A percentile compares a stretch with the other conserved stretches of the same genome.
Evolutionary conservation across 805 yeast species (phyloP).

Genomic region (Saturnispora galanensis): DNA sequence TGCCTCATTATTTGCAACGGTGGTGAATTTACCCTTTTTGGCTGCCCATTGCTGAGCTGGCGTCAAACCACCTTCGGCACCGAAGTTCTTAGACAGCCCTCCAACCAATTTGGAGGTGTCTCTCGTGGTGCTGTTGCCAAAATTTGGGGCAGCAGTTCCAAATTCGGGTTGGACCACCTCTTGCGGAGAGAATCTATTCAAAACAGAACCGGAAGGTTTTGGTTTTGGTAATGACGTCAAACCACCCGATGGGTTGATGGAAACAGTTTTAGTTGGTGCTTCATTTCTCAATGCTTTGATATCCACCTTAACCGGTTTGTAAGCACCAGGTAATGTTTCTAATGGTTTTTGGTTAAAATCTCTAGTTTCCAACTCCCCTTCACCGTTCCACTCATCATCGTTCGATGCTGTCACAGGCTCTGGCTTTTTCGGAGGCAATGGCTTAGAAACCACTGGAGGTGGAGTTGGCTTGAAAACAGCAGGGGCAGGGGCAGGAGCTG

Average conservation of each 20-base stretch:
- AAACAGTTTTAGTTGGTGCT: conserved; percentile 37
- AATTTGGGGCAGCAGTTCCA: conserved; percentile 27
- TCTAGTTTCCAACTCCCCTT: conserved; percentile 45
- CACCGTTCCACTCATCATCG: conserved; percentile 67
- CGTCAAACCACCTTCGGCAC: conserved; percentile 66
- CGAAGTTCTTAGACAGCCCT: conserved; percentile 55
- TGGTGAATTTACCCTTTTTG: conserved; percentile 59
- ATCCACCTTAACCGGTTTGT: conserved; percentile 56
- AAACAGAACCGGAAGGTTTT: conserved; percentile 40
- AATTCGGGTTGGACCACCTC: conserved; percentile 26
- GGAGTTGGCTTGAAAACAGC: conserved; percentile 10
- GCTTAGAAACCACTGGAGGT: conserved; percentile 18
- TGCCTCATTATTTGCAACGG: conserved; percentile 26
- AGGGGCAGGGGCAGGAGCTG: conserved; percentile 19
- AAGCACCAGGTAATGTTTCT: conserved; percentile 48
- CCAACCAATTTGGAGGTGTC: conserved; percentile 40
- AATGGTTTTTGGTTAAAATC: conserved; percentile 43
- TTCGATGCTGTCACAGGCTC: conserved; percentile 2
- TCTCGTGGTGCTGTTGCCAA: conserved; percentile 22
- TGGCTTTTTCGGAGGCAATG: conserved; percentile 10
- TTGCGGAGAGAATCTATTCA: conserved; percentile 34
- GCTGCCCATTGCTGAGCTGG: conserved; percentile 97
- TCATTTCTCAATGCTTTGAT: conserved; percentile 42
- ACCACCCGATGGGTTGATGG: conserved; percentile 35
- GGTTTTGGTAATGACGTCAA: conserved; percentile 57